Conservation (phyloP, 1,284 basidiomycete genomes). For the Ganoderma boninense region DNA sequence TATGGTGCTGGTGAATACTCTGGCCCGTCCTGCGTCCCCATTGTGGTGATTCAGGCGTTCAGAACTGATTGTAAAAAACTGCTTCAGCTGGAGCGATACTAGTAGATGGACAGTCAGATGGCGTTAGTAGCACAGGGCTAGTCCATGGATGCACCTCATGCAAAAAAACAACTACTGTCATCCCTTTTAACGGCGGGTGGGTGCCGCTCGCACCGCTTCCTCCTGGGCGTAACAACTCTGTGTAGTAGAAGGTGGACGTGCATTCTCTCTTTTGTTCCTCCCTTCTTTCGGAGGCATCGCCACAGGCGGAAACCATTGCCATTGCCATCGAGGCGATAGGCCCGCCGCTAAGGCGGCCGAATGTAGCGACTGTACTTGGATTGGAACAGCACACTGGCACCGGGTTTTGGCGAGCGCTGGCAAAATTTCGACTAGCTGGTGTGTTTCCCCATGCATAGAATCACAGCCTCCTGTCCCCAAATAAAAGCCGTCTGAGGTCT, state of each 20-base stretch:
- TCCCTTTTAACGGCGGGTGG: neutral
- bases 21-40: neutral
- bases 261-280: neutral
- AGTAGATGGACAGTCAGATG: no score
- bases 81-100: no score
- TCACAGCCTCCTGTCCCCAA: conserved; percentile 3
- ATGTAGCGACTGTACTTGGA: neutral
- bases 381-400: neutral
- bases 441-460: neutral
- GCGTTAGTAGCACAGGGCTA: no score
- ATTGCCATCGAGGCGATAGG: neutral
- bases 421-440: neutral
- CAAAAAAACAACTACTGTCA: neutral
- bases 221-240: neutral
- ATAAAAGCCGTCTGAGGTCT: neutral
- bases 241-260: neutral
- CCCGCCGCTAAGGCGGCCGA: neutral
- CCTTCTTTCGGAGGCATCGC: neutral
- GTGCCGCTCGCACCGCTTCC: neutral
- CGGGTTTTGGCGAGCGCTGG: neutral
- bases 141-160: neutral
- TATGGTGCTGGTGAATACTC: neutral
- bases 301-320: neutral
- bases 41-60: neutral
- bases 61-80: no score